Percentiles rank a stretch among this genome's conserved stretches.
Conservation (phyloP, 225 moss, liverwort and hornwort species). For the Ulota crispa region DNA sequence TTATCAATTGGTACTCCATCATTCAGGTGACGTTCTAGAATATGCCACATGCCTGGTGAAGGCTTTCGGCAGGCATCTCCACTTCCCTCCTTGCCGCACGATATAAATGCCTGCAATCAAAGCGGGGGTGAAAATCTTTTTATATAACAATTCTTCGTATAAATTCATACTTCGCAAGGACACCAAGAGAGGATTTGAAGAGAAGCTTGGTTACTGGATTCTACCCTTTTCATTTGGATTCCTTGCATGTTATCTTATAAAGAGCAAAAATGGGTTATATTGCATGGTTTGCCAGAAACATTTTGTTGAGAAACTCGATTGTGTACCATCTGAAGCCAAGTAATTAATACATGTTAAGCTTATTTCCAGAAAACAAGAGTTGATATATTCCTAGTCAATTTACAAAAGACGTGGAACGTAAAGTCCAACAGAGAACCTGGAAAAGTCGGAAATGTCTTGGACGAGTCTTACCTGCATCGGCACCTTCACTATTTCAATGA, state of each 20-base stretch:
- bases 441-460: not conserved
- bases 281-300: not conserved
- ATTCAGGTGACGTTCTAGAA: constrained; percentile 61
- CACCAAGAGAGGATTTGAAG: not conserved
- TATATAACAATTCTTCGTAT: not conserved
- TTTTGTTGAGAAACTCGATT: not conserved
- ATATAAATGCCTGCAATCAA: constrained; percentile 53
- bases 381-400: not conserved
- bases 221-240: not conserved
- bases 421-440: not conserved
- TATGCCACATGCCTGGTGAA: constrained; percentile 70
- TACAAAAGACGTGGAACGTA: not conserved
- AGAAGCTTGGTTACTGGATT: not conserved
- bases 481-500: constrained; percentile 58
- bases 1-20: constrained; percentile 48
- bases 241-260: not conserved
- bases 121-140: not conserved
- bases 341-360: not conserved
- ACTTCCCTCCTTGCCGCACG: constrained; percentile 60
- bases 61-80: constrained; percentile 70
- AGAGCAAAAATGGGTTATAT: not conserved
- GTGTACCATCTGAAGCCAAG: not conserved
- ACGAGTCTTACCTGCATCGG: constrained; percentile 73
- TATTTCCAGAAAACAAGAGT: not conserved
- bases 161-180: constrained; percentile 4